Conservation (phyloP, 495 filamentous ascomycete species). For the Trichoderma asperelloides region DNA sequence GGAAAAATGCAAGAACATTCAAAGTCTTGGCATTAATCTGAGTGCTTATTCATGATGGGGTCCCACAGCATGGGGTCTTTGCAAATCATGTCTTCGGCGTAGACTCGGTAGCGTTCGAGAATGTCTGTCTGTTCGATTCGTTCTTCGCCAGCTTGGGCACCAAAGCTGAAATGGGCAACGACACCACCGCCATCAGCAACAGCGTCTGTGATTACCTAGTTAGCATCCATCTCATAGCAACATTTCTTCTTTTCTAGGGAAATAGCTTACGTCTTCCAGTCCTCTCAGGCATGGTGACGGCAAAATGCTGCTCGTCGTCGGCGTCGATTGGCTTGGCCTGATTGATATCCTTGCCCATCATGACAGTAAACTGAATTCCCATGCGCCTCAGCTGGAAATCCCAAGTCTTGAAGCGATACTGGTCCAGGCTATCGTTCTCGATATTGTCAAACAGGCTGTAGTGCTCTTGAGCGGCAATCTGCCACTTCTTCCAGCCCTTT, state of each 20-base stretch:
- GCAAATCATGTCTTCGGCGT: slow-evolving; percentile 1
- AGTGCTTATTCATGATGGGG: not conserved
- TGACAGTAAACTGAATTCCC: slow-evolving; percentile 31
- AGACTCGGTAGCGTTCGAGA: slow-evolving; percentile 27
- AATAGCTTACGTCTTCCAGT: slow-evolving; percentile 9
- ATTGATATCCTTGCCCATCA: slow-evolving; percentile 28
- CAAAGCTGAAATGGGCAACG: slow-evolving; percentile 34
- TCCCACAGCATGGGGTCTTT: not conserved
- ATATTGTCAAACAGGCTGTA: slow-evolving; percentile 40
- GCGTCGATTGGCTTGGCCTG: slow-evolving; percentile 9
- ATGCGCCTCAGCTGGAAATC: slow-evolving; percentile 27
- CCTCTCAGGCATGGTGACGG: slow-evolving; percentile 2
- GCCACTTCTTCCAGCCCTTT: slow-evolving; percentile 24
- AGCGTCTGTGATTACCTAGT: slow-evolving; percentile 29
- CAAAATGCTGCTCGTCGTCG: slow-evolving; percentile 12
- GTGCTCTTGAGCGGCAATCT: slow-evolving; percentile 38
- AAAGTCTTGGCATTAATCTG: not conserved
- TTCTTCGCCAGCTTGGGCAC: slow-evolving; percentile 12
- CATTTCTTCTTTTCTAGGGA: not conserved
- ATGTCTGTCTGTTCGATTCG: slow-evolving; percentile 36
- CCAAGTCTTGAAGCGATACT: slow-evolving; percentile 40
- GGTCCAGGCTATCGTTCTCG: slow-evolving; percentile 25
- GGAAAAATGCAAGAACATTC: not conserved
- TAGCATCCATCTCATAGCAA: not conserved
- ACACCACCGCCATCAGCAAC: slow-evolving; percentile 40